These are phyloP conservation scores for Rostrohypoxylon terebratum DNA, from an alignment of 495 filamentous ascomycete genomes.

Conservation along the genomic window DNA sequence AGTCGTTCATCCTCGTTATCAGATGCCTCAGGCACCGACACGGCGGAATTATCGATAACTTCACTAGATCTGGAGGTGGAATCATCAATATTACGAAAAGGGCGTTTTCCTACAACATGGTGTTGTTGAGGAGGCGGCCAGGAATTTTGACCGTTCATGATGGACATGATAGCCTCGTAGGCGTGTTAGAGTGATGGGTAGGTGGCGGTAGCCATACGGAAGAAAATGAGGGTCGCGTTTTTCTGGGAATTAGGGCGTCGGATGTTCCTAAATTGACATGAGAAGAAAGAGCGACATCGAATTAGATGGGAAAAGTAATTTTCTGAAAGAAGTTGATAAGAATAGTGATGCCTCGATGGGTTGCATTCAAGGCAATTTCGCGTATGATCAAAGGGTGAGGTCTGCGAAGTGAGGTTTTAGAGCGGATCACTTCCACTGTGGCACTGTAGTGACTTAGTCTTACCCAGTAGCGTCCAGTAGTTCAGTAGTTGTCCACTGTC, in stretches of 20 bases:
- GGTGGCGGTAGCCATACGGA: slow-evolving; percentile 62
- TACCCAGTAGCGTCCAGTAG: not conserved
- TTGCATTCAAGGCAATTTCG: slow-evolving; percentile 54
- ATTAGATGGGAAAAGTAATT: slow-evolving; percentile 52
- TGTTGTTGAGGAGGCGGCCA: slow-evolving; percentile 57
- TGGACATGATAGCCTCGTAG: slow-evolving; percentile 59
- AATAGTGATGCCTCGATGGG: slow-evolving; percentile 57
- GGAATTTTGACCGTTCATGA: slow-evolving; percentile 62
- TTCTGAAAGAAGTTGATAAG: slow-evolving; percentile 50
- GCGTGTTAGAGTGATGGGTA: slow-evolving; percentile 50
- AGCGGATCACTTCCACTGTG: slow-evolving; percentile 40
- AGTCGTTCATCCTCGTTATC: slow-evolving; percentile 60
- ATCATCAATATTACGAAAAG: slow-evolving; percentile 53
- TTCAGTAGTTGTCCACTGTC: not conserved
- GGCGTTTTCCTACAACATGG: slow-evolving; percentile 52
- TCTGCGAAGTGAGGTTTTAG: slow-evolving; percentile 56
- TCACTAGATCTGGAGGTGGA: slow-evolving; percentile 51
- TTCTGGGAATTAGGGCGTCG: slow-evolving; percentile 54
- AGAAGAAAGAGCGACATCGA: slow-evolving; percentile 55
- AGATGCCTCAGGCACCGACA: slow-evolving; percentile 65
- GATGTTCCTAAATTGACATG: slow-evolving; percentile 54
- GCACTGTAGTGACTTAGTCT: no score
- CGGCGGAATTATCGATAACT: slow-evolving; percentile 54
- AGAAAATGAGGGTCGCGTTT: slow-evolving; percentile 58
- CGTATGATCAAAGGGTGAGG: slow-evolving; percentile 59